These are phyloP conservation scores for Schwanniomyces polymorphus DNA, from an alignment of 805 yeast species.

Conservation along the genomic window DNA sequence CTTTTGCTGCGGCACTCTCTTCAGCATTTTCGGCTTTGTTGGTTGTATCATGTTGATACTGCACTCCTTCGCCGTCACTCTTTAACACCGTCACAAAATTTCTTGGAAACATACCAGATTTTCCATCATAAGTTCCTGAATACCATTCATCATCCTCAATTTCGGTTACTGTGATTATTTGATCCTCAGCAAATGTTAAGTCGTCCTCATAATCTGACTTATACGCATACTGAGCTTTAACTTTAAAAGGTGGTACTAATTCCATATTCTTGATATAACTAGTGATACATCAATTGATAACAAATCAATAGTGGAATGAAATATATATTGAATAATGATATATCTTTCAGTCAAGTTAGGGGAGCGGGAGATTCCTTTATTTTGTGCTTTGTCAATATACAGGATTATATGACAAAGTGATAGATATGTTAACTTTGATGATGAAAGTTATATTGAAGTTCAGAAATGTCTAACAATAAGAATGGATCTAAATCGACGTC, in stretches of 20 bases:
- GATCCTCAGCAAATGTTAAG: slow-evolving; percentile 66
- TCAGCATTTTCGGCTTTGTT: not conserved
- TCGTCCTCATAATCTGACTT: slow-evolving; percentile 73
- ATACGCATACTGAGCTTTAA: slow-evolving; percentile 68
- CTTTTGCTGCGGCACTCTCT: not conserved
- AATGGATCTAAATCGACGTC: slow-evolving; percentile 6
- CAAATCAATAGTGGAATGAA: not conserved
- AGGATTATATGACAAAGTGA: not conserved
- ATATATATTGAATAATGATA: not conserved
- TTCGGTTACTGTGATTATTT: slow-evolving; percentile 69
- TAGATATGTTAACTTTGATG: not conserved
- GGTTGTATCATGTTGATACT: not conserved
- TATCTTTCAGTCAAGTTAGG: not conserved
- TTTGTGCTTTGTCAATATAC: not conserved
- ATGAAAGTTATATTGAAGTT: not conserved
- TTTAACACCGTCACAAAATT: slow-evolving; percentile 62
- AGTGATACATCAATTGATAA: not conserved
- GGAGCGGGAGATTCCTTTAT: not conserved
- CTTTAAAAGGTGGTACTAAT: slow-evolving; percentile 57
- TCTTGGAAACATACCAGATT: slow-evolving; percentile 83
- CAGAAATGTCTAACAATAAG: slow-evolving; percentile 3
- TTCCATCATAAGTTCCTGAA: slow-evolving; percentile 65
- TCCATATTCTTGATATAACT: slow-evolving; percentile 10
- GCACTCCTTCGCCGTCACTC: not conserved
- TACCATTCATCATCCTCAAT: slow-evolving; percentile 94